Percentiles rank a stretch among this genome's conserved stretches.
phyloP scores from a whole-genome alignment of 2,329 filamentous ascomycete species.

The Tolypocladium ophioglossoides region DNA sequence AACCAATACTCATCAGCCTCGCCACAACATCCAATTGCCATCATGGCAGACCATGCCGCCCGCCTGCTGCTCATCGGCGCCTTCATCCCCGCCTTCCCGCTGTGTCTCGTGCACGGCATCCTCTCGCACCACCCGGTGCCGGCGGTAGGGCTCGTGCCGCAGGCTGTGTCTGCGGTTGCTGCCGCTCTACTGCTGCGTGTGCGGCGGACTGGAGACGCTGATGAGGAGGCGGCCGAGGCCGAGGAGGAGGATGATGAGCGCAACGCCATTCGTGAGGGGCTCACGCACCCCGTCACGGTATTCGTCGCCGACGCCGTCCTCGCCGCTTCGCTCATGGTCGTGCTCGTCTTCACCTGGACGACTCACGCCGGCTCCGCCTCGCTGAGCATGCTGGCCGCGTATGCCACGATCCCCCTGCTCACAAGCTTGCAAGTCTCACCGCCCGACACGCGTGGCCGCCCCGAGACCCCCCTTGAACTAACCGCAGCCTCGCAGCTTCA shows the following conservation, averaged over 20 bases:
- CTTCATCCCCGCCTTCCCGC: slow-evolving; percentile 28
- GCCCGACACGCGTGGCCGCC: background rate
- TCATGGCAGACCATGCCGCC: slow-evolving; percentile 10
- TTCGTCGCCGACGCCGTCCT: slow-evolving; percentile 26
- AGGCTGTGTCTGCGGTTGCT: slow-evolving; percentile 22
- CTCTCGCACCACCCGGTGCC: slow-evolving; percentile 22
- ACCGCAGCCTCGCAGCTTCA: slow-evolving; percentile 14
- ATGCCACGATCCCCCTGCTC: slow-evolving; percentile 30
- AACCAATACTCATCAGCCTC: background rate
- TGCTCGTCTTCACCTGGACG: slow-evolving; percentile 31
- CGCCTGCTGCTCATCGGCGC: slow-evolving; percentile 23
- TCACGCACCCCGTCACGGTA: slow-evolving; percentile 22
- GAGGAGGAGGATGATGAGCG: too few relatives aligned
- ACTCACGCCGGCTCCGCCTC: slow-evolving; percentile 13
- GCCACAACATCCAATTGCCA: background rate
- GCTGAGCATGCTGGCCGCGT: slow-evolving; percentile 30
- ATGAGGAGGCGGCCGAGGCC: slow-evolving; percentile 3
- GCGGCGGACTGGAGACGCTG: slow-evolving; percentile 1
- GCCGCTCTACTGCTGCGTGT: slow-evolving; percentile 13
- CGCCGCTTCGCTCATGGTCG: slow-evolving; percentile 24
- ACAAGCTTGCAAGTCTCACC: slow-evolving; percentile 25
- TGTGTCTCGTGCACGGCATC: slow-evolving; percentile 27
- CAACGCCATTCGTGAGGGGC: slow-evolving; percentile 1
- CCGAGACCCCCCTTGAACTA: background rate
- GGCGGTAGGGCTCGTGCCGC: slow-evolving; percentile 27